phyloP scores from a whole-genome alignment of 352 stramenopile species.

The Pythium scleroteichum region DNA sequence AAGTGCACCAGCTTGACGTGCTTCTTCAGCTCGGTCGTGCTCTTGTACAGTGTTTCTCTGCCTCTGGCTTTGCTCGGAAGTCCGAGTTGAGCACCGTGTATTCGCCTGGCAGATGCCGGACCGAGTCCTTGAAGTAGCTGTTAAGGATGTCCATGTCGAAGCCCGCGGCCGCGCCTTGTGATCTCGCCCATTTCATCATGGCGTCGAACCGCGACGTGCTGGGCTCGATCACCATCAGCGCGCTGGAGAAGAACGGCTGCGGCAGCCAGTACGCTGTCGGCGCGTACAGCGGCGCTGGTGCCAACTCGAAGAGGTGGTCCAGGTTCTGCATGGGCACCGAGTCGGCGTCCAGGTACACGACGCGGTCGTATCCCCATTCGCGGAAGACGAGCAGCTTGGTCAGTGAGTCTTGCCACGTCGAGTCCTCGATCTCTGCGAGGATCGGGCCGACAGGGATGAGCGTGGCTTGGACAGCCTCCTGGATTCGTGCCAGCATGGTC shows the following conservation, averaged over 20 bases:
- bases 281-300: slow-evolving; percentile 18
- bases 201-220: slow-evolving; percentile 20
- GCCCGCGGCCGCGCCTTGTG: slow-evolving; percentile 11
- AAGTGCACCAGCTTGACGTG: slow-evolving; percentile 16
- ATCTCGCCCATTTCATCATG: slow-evolving; percentile 20
- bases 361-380: slow-evolving; percentile 37
- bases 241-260: slow-evolving; percentile 30
- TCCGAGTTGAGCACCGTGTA: slow-evolving; percentile 36
- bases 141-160: slow-evolving; percentile 39
- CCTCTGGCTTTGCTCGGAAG: slow-evolving; percentile 16
- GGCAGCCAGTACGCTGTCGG: slow-evolving; percentile 27
- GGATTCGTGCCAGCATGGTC: slow-evolving; percentile 6
- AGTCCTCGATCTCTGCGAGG: neutral
- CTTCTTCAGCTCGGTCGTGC: slow-evolving; percentile 5
- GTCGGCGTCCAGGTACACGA: slow-evolving; percentile 38
- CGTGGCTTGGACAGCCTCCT: slow-evolving; percentile 4
- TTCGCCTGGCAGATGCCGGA: slow-evolving; percentile 24
- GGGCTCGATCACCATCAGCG: slow-evolving; percentile 30
- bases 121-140: slow-evolving; percentile 22
- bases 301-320: slow-evolving; percentile 30
- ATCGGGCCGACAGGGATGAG: slow-evolving; percentile 22
- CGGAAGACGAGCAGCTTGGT: slow-evolving; percentile 39
- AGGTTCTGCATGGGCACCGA: slow-evolving; percentile 29
- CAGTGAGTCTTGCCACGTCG: slow-evolving; percentile 27
- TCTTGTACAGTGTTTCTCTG: slow-evolving; percentile 18